These are phyloP conservation scores for Hondaea fermentalgiana DNA, from an alignment of 108 stramenopile genomes.

Conservation along the genomic window DNA sequence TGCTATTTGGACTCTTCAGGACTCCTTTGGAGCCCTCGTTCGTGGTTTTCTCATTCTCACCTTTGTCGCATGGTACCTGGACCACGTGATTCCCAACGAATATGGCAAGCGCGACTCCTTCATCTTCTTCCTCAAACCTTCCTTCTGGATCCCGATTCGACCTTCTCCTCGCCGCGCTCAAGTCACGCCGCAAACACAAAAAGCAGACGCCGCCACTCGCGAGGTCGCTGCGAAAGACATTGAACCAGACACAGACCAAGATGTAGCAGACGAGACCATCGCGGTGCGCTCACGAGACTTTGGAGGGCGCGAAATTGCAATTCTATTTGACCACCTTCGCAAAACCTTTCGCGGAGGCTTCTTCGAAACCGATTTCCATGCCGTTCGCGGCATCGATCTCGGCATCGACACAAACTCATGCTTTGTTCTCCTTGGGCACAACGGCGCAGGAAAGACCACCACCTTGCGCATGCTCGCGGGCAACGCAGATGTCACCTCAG, in stretches of 20 bases:
- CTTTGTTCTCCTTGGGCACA: conserved; percentile 56
- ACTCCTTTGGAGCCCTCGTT: not conserved
- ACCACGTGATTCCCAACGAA: conserved; percentile 38
- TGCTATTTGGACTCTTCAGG: not conserved
- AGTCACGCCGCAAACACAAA: too few species aligned
- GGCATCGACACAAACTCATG: not conserved
- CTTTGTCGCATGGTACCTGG: conserved; percentile 46
- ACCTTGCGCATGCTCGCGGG: conserved; percentile 27
- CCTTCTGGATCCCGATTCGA: not conserved
- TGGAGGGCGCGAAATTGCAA: not conserved
- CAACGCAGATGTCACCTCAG: not conserved
- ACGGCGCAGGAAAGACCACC: conserved; percentile 46
- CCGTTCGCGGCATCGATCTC: not conserved
- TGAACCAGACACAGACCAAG: not conserved
- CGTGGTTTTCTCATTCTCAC: not conserved
- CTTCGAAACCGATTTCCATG: conserved; percentile 23
- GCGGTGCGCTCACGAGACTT: not conserved
- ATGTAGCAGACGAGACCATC: not conserved
- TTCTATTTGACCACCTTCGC: not conserved
- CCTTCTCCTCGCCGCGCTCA: too few species aligned
- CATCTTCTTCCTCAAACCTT: not conserved
- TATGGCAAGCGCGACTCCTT: conserved; percentile 26
- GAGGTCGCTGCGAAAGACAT: not conserved
- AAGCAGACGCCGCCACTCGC: too few species aligned
- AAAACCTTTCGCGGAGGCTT: conserved; percentile 73